A percentile compares a stretch with the other conserved stretches of the same genome.
phyloP scores from a whole-genome alignment of 2,329 filamentous ascomycete species.

The Cordyceps sp. region DNA sequence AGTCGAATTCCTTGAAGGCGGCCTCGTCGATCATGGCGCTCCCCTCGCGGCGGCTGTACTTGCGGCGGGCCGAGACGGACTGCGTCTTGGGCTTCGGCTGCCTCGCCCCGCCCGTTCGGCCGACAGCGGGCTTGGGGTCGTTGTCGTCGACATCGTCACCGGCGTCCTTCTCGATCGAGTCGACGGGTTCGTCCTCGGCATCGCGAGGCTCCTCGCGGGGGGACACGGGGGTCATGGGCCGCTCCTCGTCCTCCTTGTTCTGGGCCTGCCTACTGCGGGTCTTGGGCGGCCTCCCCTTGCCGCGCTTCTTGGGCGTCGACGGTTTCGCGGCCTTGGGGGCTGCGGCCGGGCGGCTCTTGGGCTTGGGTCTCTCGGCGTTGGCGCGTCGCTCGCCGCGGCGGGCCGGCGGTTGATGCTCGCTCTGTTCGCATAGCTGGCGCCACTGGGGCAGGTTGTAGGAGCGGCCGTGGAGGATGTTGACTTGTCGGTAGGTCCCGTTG shows the following conservation, averaged over 20 bases:
- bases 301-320: conserved; percentile 20
- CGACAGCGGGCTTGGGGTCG: conserved; percentile 20
- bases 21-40: conserved; percentile 74
- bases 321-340: conserved; percentile 14
- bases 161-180: conserved; percentile 33
- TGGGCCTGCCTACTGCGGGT: conserved; percentile 20
- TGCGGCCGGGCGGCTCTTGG: conserved; percentile 20
- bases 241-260: conserved; percentile 28
- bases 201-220: conserved; percentile 23
- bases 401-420: conserved; percentile 88
- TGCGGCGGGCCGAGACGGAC: conserved; percentile 72
- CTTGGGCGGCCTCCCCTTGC: conserved; percentile 21
- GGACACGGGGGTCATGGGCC: conserved; percentile 42
- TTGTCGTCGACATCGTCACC: conserved; percentile 25
- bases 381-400: conserved; percentile 67
- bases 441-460: conserved; percentile 96
- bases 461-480: conserved; percentile 90
- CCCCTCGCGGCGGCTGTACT: conserved; percentile 67
- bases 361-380: conserved; percentile 35
- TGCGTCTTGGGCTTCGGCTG: conserved; percentile 44
- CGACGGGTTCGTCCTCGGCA: conserved; percentile 16
- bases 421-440: conserved; percentile 84
- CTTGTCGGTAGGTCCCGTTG: conserved; percentile 88
- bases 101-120: conserved; percentile 32
- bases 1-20: conserved; percentile 82